A percentile compares a stretch with the other conserved stretches of the same genome.
Conservation (phyloP, 179 eudicot genomes). For the Spinacia oleracea region DNA sequence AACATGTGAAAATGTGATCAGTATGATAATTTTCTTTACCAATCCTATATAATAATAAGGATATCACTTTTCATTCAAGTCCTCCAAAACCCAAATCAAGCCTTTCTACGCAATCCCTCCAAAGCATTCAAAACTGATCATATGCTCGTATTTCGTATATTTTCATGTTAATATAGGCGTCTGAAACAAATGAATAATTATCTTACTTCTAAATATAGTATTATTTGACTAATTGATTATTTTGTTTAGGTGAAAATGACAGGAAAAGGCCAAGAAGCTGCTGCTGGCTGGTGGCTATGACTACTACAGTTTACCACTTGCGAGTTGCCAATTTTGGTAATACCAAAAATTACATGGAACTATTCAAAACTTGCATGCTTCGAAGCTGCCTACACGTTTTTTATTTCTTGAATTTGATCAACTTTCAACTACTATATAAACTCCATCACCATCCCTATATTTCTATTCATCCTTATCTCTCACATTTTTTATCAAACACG, state of each 20-base stretch:
- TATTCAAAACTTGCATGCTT: slow-evolving; percentile 4
- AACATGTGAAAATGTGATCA: no score
- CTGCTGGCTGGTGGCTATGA: neutral
- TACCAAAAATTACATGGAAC: neutral
- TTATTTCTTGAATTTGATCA: neutral
- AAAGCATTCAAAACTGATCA: no score
- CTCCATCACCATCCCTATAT: neutral
- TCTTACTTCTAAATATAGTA: no score
- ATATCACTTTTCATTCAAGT: no score
- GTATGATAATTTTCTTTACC: no score
- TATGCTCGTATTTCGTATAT: no score
- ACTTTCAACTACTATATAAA: slow-evolving; percentile 5
- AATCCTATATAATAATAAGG: no score
- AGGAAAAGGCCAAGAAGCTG: neutral
- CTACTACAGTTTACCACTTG: neutral
- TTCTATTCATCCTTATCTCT: neutral
- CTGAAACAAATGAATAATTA: no score
- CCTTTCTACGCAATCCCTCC: no score
- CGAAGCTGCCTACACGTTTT: neutral
- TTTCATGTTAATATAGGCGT: no score
- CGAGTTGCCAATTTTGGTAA: neutral
- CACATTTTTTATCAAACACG: neutral
- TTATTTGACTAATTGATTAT: no score
- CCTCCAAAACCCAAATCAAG: no score
- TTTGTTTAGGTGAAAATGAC: neutral